These are phyloP conservation scores for Sugiyamaella boreocaroliniensis DNA, from an alignment of 805 yeast genomes.

Conservation along the genomic window DNA sequence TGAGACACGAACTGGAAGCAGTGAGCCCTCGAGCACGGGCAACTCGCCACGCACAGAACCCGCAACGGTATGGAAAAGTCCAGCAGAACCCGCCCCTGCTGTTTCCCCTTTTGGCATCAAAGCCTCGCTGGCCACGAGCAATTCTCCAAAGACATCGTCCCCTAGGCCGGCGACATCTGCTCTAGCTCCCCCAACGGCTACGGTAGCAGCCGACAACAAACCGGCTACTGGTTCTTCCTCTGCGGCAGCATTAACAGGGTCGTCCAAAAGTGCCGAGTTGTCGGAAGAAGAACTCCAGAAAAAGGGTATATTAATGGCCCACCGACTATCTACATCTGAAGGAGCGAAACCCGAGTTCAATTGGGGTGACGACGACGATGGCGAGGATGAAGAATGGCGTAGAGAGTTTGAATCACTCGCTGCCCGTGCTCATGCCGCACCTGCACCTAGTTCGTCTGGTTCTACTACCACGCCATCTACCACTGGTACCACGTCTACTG, in stretches of 20 bases:
- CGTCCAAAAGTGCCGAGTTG: conserved; percentile 10
- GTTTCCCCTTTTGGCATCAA: neutral
- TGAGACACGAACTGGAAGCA: conserved; percentile 7
- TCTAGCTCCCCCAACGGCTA: neutral
- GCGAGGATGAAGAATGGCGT: conserved; percentile 30
- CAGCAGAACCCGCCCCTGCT: conserved; percentile 6
- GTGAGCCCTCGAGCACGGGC: conserved; percentile 15
- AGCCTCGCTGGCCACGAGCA: neutral
- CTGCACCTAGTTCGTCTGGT: neutral
- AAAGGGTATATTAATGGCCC: conserved; percentile 31
- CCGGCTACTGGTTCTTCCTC: conserved; percentile 2
- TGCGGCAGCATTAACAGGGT: neutral
- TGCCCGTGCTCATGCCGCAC: neutral
- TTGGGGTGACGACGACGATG: conserved; percentile 37
- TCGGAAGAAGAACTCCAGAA: conserved; percentile 32
- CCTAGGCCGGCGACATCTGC: neutral
- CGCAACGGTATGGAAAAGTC: conserved; percentile 20
- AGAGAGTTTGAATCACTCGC: conserved; percentile 3
- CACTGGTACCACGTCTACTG: neutral
- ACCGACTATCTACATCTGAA: conserved; percentile 25
- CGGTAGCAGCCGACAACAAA: neutral
- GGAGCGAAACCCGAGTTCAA: conserved; percentile 21
- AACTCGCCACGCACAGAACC: conserved; percentile 16
- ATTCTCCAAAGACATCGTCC: neutral
- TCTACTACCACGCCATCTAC: conserved; percentile 5